Evolutionary conservation across 768 basidiomycete genomes (phyloP), one percentile per base, ranked within the genome.

Genomic region (Termitomyces sp.): DNA sequence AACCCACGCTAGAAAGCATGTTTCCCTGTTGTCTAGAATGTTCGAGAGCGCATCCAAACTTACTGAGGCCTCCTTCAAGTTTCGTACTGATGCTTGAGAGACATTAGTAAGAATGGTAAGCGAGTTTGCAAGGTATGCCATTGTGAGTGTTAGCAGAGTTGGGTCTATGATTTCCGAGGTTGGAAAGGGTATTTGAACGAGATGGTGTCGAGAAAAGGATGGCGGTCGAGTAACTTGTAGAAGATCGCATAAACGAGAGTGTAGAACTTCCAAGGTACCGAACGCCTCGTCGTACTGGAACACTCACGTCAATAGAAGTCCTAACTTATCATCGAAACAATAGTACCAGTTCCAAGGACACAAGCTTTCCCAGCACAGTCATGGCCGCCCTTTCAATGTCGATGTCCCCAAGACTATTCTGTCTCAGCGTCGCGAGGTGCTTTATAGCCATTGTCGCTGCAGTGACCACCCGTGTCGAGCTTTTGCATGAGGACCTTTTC

Each of bases 351-450:
- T 90, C 87, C 50, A 92, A 66, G 24, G 77, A 63, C 26, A 90
- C 74, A 2, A 92, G 69, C 67, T 90, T 91, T 8, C 82, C 86
- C 6, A 84, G 66, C 5, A 92, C 71, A 57, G 85, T 85, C 51
- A 78, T 78, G 1, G 87, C 90, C 2, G 88, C 89, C 38, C 86
- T 78, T 70, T 93, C 92, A 5, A 91, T 77, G 61, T 92, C 86
- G 9, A 88, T 16, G 61, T 81, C 79, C 3, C 72, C 74, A 0
- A 78, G 72, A 46, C 69, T 71, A 20, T 80, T 52, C 33, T 65
- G 66, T 51, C 90, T 73, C 44, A 92, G 71, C 3, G 68, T 62
- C 1, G 57, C 58, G 8, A 92, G 67, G 52, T 81, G 76, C 52
- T 72, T 74, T 16, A 73, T 66, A 0, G 81, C 81, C 18, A 76